Evolutionary conservation across 768 basidiomycete genomes (phyloP), one percentile per base, ranked within the genome.

Genomic region (Lactarius hengduanensis): DNA sequence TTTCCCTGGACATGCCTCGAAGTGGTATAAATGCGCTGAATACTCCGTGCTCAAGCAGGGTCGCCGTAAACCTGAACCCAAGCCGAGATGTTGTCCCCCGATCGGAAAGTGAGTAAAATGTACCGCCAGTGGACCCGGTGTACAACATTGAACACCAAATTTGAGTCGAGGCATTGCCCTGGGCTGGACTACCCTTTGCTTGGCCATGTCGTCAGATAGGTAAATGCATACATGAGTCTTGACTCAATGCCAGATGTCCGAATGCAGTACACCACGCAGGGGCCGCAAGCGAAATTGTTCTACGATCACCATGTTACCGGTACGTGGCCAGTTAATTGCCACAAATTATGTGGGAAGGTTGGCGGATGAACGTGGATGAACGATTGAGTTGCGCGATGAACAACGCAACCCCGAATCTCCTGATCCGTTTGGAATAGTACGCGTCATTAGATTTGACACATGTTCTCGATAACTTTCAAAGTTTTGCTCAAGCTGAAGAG

Each of bases 21-120:
- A 43, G 47, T 13, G 50, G 26, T 16, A 20, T 26, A 50, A 30
- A 26, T 22, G 50, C 30, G 11, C 3, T 38, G 26, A 10, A 38
- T 16, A 59, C 11, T 36, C 41, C 55, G 50, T 66, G 56, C 11
- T 22, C 34, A 22, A 53, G 45, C n/a, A 50, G 45, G 28, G 30
- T 59, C 36, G 60, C 60, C 30, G 65, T 57, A 28, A 53, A 57
- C 55, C 26, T 22, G 54, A 61, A 65, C 65, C 20, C 10, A n/a
- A 38, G 9, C 43, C 10, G 56, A n/a, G 45, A n/a, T 53, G 6
- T 20, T 34, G 59, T 47, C 60, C 26, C n/a, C 50, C 34, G 16
- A 62, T 66, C 60, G 55, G 56, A 20, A 26, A n/a, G 55, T 40
- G 20, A 34, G 32, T 16, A 41, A 28, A 34, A 43, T 15, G 43